Base-by-base conservation (phyloP, 208 protist species). In the Crithidia fasciculata region DNA sequence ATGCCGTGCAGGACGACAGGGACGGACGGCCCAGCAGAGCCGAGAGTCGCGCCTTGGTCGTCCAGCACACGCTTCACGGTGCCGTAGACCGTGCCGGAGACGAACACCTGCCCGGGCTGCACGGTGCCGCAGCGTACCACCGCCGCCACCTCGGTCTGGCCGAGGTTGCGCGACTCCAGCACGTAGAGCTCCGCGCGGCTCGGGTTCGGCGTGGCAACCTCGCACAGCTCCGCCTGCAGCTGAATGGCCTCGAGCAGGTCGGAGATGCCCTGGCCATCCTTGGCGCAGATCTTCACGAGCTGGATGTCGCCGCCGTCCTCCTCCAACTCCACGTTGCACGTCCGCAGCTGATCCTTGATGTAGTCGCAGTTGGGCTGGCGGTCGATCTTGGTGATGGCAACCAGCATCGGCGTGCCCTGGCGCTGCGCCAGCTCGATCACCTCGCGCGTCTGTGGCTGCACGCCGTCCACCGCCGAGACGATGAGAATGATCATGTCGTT, bases 361-460 rank as follows among this genome's bases (percentile, higher is more conserved):
- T 76, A 54, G 13, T 97, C 84, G 57, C 83, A 57, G 64, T 98
- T 86, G 0, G 85, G 90, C 40, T 89, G 82, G 28, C 97, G 95
- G 78, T 99, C 98, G 40, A 97, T 98, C 87, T 99, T 99, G 39
- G 98, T 99, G 69, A 99, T 90, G 7, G 97, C 98, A 0, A 99
- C 95, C 37, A 99, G 82, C 50, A 99, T 81, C 9, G 97, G 96
- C 9, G 92, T 88, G 44, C 86, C 86, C 6, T 68, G 50, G 0
- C 80, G 74, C 41, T 85, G 85, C 12, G 92, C 88, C n/a, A 97
- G 71, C 55, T 89, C 80, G 71, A 98, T 91, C 13, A 95, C 94
- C 80, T 98, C 97, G n/a, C 72, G 69, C 4, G 98, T 99, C 78
- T 99, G 98, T 16, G 90, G 88, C 79, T 97, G 93, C 52, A 99